Evolutionary conservation across 108 stramenopile genomes (phyloP), one percentile per base, ranked within the genome.

Genomic region (Nitzschia palea): DNA sequence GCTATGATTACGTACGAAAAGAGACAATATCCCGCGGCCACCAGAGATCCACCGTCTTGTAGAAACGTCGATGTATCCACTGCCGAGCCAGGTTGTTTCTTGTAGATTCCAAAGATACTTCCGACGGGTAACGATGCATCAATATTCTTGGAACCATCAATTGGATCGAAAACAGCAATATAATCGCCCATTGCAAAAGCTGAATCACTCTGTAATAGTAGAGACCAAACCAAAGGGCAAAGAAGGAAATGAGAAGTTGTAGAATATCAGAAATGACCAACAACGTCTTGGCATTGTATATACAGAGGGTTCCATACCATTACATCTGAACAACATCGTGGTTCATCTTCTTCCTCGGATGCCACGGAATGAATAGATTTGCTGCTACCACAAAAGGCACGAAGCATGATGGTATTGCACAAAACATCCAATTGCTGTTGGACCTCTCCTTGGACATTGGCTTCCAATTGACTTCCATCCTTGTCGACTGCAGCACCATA

Each of bases 101-200:
- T 80, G 78, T 92, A 99, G 35, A 99, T 96, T 15, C 91, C 95
- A 85, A 99, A 98, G 53, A 99, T 96, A 40, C 96, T 97, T 8
- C 99, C 99, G 6, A 97, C 96, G 15, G 99, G 98, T 27, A 99
- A 82, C 55, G 94, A 93, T 34, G 95, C 76, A 78, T 98, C 98
- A 73, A 99, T 98, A 64, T 99, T 99, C 62, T 95, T 93, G 31
- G 82, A 84, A 44, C 93, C 93, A 64, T 94, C 93, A 31, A 82
- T 62, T 4, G 99, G 99, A 80, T 99, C 99, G 77, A 99, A 99
- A n/a, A 96, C 98, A 23, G 97, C 98, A 55, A 96, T 90, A 75
- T 93, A 99, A 55, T 97, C 84, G 27, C 91, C 94, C 23, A 74
- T 53, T 10, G 81, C 75, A 78, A 89, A 85, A 10, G 80, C 85